Evolutionary conservation across 176 grass and related monocot species (phyloP), one percentile per base, ranked within the genome.

Genomic region (Otatea glauca): DNA sequence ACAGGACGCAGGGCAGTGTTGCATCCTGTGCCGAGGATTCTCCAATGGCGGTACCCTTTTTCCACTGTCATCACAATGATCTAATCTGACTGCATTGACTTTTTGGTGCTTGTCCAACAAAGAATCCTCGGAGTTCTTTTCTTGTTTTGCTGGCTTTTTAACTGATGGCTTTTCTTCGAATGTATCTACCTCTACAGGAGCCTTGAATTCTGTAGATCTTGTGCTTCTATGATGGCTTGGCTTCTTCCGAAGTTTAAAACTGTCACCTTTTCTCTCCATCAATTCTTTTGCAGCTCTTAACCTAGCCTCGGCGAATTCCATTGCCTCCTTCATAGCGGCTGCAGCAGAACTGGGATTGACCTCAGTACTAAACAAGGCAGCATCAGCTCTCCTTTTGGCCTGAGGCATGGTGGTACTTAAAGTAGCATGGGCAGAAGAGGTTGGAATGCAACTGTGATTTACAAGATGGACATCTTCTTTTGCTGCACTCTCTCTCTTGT

Each of bases 251-350:
- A 89, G 86, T 87, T 92, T 91, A 81, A 90, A 88, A 86, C 87
- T 94, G 58, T 99, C 93, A 25, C 91, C 87, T 77, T 90, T 95
- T 87, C 88, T 89, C 65, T 96, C 97, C 84, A 96, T 80, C 75
- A 96, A 81, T 81, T 94, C 93, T 65, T 99, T 99, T 88, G 93
- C 93, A 60, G 89, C 86, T 88, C 85, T 96, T 81, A 99, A 83
- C 86, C 84, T 92, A 76, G 88, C 90, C 88, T 92, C 86, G 77
- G 97, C 97, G 60, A 91, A 89, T 82, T 94, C 91, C 97, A 99
- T 96, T 74, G 93, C 97, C 87, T 96, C 93, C 70, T 92, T 96
- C 86, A 99, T 94, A 80, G 91, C 81, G 43, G 87, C 85, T 88
- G 93, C 86, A 81, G 93, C 85, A 80, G 91, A 97, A 84, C 58